phyloP scores from a whole-genome alignment of 495 filamentous ascomycete genomes.

The Aspergillus panamensis region DNA sequence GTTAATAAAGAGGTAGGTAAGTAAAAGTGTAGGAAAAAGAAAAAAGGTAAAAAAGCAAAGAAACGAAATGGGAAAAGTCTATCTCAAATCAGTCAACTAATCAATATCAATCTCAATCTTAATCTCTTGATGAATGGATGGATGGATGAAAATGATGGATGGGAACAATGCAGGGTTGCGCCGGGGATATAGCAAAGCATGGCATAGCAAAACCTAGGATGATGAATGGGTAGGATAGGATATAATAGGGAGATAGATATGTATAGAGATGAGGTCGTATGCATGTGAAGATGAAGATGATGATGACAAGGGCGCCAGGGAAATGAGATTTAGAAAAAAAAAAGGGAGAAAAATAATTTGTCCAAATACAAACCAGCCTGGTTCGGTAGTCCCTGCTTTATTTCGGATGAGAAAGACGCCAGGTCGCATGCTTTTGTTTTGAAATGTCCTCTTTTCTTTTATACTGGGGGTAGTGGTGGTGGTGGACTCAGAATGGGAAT shows the following conservation, averaged over 20 bases:
- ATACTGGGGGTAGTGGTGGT: too few relatives aligned
- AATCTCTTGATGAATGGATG: background rate
- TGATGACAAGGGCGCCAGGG: background rate
- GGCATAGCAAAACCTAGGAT: background rate
- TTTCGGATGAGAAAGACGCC: background rate
- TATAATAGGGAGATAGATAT: background rate
- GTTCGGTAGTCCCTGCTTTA: background rate
- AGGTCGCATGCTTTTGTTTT: background rate
- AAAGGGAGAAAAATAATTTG: background rate
- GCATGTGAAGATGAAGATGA: background rate
- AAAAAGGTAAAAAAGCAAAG: background rate
- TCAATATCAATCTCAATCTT: background rate
- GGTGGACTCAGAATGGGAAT: conserved; percentile 36
- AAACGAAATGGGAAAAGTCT: background rate
- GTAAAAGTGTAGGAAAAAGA: background rate
- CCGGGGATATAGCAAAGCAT: background rate
- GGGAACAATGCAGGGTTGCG: background rate
- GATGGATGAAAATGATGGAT: background rate
- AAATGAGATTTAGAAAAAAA: conserved; percentile 5
- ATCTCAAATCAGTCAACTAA: conserved; percentile 1
- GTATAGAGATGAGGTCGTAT: background rate
- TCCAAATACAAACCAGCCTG: conserved; percentile 1
- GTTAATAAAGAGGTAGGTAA: background rate
- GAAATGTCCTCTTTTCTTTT: background rate
- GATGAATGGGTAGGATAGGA: background rate